Conservation (phyloP, 108 stramenopile genomes). For the Bacterosira constricta region DNA sequence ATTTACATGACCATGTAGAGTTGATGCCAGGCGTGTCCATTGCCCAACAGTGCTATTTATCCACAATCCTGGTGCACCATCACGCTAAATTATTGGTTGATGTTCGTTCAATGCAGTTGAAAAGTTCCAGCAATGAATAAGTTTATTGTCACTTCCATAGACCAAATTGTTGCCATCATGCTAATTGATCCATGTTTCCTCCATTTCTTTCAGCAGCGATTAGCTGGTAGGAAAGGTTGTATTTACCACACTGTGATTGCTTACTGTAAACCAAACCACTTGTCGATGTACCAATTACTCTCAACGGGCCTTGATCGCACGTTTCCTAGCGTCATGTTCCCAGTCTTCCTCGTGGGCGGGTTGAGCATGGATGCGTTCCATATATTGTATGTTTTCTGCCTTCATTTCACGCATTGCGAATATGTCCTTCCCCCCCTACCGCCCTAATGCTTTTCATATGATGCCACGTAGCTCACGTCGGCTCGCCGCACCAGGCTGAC, state of each 20-base stretch:
- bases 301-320: slow-evolving; percentile 73
- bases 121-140: no score
- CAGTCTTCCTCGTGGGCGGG: slow-evolving; percentile 29
- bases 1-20: no score
- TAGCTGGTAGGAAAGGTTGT: slow-evolving; percentile 68
- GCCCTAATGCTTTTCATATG: slow-evolving; percentile 80
- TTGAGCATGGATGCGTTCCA: slow-evolving; percentile 15
- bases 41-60: no score
- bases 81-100: no score
- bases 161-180: slow-evolving; percentile 79
- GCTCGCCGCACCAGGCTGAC: no score
- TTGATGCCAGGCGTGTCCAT: no score
- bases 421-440: slow-evolving; percentile 72
- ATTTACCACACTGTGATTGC: slow-evolving; percentile 76
- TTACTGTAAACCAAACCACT: slow-evolving; percentile 78
- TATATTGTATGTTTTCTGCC: slow-evolving; percentile 42
- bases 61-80: no score
- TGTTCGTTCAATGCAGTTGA: no score
- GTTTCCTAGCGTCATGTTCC: slow-evolving; percentile 59
- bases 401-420: slow-evolving; percentile 57
- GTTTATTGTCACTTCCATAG: slow-evolving; percentile 66
- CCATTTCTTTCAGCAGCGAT: slow-evolving; percentile 41
- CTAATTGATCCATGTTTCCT: slow-evolving; percentile 60
- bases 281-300: slow-evolving; percentile 88
- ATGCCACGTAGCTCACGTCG: slow-evolving; percentile 81